Evolutionary conservation across 345 rosid species (phyloP), one percentile per base, ranked within the genome.

Genomic region (Geranium brycei): DNA sequence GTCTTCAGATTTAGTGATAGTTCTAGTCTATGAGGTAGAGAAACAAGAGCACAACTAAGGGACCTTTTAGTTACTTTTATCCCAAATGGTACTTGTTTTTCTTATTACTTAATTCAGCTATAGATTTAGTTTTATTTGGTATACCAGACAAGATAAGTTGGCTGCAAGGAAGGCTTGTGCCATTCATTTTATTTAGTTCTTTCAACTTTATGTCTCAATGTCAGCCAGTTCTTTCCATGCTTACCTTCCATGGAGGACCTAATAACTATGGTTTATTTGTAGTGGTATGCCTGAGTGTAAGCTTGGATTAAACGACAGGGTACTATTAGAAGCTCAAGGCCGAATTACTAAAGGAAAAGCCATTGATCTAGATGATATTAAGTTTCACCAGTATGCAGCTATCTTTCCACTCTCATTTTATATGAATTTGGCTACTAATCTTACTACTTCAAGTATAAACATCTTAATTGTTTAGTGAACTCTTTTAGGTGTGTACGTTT

Each of bases 221-320:
- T 47, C 53, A 6, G 53, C 53, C 53, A 3, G 15, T 47, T 47
- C 53, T 6, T 47, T 47, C 53, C 53, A 47, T 13, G 47, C 47
- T 38, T 38, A 38, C 47, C 47, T 38, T 38, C 47, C 11, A 38
- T 58, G 53, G 14, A 47, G 28, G 28, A 13, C 53, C 53, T 14
- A 65, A 10, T 38, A 17, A 31, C 19, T 17, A 47, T 63, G 56
- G 31, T 66, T 67, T 56, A 19, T 67, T 47, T 67, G 10, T 67
- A 87, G 95, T 72, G 95, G 95, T 64, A 87, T 85, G 95, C 95
- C 91, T 19, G 91, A 87, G 76, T 85, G 95, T 75, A 87, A 87
- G 81, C 76, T 87, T 63, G 95, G 95, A 69, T 73, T 85, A 59
- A 87, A 87, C 79, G 95, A 87, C 72, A 82, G 91, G 82, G 76